Percentiles rank a stretch among this genome's conserved stretches.
phyloP scores from a whole-genome alignment of 2,329 filamentous ascomycete genomes.

The Hypoxylon sp. region DNA sequence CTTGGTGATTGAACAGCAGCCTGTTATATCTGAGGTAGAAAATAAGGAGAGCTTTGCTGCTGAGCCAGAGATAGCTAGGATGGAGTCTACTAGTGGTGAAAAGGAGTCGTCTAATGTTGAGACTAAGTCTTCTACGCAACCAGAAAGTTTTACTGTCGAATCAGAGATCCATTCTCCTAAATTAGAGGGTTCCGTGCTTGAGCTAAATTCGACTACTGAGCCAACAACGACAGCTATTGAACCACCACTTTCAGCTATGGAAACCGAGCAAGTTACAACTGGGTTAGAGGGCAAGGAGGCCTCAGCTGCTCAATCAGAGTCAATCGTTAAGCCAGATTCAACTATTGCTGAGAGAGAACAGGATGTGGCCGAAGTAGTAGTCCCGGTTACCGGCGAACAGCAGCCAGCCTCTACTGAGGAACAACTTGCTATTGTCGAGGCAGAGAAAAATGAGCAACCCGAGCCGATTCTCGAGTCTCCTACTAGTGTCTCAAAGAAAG shows the following conservation, averaged over 20 bases:
- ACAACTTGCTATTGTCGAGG: constrained; percentile 3
- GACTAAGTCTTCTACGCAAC: not conserved
- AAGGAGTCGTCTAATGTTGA: constrained; percentile 1
- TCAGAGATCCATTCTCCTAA: not conserved
- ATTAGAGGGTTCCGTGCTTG: not conserved
- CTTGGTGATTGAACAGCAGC: not conserved
- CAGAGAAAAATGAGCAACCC: constrained; percentile 28
- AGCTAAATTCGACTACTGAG: constrained; percentile 1
- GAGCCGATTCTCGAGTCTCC: constrained; percentile 33
- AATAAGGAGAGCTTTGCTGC: not conserved
- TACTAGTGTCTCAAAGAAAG: constrained; percentile 46
- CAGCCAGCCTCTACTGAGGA: constrained; percentile 4
- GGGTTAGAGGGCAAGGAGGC: constrained; percentile 6
- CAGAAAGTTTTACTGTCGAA: not conserved
- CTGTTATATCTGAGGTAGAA: not conserved
- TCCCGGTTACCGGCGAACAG: not conserved
- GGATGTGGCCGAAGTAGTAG: not conserved
- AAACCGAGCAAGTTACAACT: constrained; percentile 1
- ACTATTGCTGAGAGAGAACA: constrained; percentile 13
- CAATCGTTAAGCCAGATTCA: constrained; percentile 21
- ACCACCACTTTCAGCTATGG: constrained; percentile 2
- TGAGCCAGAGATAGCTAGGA: constrained; percentile 9
- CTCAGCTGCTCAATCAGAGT: constrained; percentile 6
- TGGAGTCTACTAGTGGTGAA: not conserved
- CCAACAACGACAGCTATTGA: constrained; percentile 2